Percentiles rank a stretch among this genome's conserved stretches.
These are phyloP conservation scores for Lolium multiflorum DNA, from an alignment of 176 grass and related monocot species.

Conservation along the genomic window DNA sequence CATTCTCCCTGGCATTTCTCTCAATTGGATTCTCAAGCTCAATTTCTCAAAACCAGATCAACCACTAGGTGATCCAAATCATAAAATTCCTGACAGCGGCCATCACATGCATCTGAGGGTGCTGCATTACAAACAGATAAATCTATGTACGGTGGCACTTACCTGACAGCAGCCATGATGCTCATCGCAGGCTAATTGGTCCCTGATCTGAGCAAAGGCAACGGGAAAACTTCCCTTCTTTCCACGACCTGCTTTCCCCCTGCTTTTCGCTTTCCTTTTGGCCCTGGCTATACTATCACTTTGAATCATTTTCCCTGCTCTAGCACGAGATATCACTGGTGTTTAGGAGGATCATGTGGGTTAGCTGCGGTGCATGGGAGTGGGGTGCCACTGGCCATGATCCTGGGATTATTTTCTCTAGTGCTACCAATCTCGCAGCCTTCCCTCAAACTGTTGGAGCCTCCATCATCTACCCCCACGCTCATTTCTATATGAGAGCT, in stretches of 20 bases:
- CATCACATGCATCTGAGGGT: neutral
- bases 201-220: constrained; percentile 43
- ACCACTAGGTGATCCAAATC: neutral
- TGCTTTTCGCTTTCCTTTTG: constrained; percentile 38
- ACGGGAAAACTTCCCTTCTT: constrained; percentile 50
- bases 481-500: constrained; percentile 42
- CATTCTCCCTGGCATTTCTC: neutral
- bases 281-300: neutral
- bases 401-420: constrained; percentile 74
- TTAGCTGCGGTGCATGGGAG: constrained; percentile 15
- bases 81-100: neutral
- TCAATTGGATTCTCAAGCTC: neutral
- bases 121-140: constrained; percentile 10
- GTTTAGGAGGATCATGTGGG: constrained; percentile 55
- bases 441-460: constrained; percentile 51
- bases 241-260: constrained; percentile 48
- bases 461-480: constrained; percentile 42
- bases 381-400: constrained; percentile 64
- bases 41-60: neutral
- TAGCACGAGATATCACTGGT: constrained; percentile 8
- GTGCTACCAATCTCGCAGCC: constrained; percentile 55
- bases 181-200: constrained; percentile 35
- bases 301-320: constrained; percentile 48
- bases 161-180: constrained; percentile 50
- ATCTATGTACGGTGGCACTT: constrained; percentile 21